Percentiles rank a stretch among this genome's conserved stretches.
phyloP scores from a whole-genome alignment of 176 grass and related monocot genomes.

The Triticum turgidum region DNA sequence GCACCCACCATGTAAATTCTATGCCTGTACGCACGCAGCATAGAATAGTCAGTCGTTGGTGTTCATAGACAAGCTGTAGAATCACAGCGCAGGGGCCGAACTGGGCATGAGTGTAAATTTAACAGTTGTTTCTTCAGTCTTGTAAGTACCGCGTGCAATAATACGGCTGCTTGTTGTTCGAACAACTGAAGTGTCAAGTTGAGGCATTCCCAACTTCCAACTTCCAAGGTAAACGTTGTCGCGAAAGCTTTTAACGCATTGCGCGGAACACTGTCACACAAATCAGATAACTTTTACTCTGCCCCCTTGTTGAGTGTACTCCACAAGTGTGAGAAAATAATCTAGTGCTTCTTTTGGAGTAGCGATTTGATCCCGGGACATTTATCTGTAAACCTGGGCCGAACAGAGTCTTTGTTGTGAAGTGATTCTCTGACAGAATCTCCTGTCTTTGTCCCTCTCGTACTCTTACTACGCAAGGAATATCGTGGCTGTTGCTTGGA shows the following conservation, averaged over 20 bases:
- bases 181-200: not conserved
- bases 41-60: not conserved
- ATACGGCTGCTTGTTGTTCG: not conserved
- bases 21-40: slow-evolving; percentile 9
- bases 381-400: too few species aligned
- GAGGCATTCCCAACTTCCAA: too few species aligned
- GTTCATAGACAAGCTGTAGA: not conserved
- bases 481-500: slow-evolving; percentile 10
- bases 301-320: not conserved
- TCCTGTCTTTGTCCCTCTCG: not conserved
- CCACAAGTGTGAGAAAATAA: not conserved
- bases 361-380: too few species aligned
- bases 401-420: not conserved
- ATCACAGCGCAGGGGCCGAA: not conserved
- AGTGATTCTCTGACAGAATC: slow-evolving; percentile 19
- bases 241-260: not conserved
- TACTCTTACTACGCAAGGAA: slow-evolving; percentile 11
- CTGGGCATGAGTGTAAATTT: slow-evolving; percentile 19
- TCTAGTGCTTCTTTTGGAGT: not conserved
- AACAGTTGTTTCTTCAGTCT: not conserved
- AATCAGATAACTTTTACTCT: not conserved
- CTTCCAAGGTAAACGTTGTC: not conserved
- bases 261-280: not conserved
- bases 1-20: not conserved
- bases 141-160: slow-evolving; percentile 23